phyloP scores from a whole-genome alignment of 1,284 basidiomycete genomes.

The Kwoniella shivajii region DNA sequence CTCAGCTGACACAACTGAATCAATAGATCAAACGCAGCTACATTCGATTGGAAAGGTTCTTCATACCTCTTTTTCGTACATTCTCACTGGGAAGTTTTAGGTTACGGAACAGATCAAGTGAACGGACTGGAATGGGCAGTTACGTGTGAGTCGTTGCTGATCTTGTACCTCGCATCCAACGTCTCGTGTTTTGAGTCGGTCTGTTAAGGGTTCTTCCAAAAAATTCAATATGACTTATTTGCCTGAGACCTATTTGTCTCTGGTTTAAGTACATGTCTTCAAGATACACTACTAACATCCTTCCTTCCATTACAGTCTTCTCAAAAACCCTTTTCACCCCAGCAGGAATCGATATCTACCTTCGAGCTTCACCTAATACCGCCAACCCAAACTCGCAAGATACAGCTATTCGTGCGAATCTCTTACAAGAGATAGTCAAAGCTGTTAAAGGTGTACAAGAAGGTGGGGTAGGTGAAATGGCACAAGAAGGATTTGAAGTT shows the following conservation, averaged over 20 bases:
- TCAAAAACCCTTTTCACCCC: constrained; percentile 61
- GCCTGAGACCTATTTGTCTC: not conserved
- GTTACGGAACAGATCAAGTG: constrained; percentile 50
- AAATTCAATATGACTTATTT: too few relatives aligned
- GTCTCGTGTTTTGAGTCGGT: too few relatives aligned
- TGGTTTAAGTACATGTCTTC: too few relatives aligned
- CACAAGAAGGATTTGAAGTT: constrained; percentile 34
- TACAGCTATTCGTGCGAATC: constrained; percentile 8
- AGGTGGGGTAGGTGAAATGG: constrained; percentile 26
- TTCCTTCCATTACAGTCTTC: constrained; percentile 49
- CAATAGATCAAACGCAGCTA: constrained; percentile 43
- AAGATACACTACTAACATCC: not conserved
- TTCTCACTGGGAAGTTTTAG: constrained; percentile 60
- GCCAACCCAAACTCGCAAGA: constrained; percentile 4
- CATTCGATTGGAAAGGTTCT: constrained; percentile 59
- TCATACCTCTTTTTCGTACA: constrained; percentile 56
- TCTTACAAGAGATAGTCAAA: constrained; percentile 27
- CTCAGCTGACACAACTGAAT: not conserved
- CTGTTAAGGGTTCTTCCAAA: too few relatives aligned
- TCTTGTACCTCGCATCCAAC: too few relatives aligned
- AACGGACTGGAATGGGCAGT: constrained; percentile 56
- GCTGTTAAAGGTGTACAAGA: constrained; percentile 19
- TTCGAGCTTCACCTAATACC: constrained; percentile 33
- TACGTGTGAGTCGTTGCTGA: constrained; percentile 50
- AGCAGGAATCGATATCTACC: constrained; percentile 59